Evolutionary conservation across 371 early-diverging fungal species (phyloP), one percentile per base, ranked within the genome.

Genomic region (Lichtheimia ramosa): DNA sequence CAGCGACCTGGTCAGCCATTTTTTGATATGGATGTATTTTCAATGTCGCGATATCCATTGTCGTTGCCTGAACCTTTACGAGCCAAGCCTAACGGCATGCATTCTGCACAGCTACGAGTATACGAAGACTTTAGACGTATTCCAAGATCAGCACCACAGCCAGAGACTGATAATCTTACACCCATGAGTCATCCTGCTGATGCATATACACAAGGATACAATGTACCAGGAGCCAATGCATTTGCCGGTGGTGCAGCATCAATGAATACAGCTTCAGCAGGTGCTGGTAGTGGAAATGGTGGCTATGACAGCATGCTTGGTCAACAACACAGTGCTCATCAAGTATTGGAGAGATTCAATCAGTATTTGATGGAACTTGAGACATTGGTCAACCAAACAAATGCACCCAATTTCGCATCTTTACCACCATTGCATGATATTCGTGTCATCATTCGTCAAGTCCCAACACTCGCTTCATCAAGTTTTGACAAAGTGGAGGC

Each of bases 61-160:
- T 91, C 84, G 4, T 80, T 96, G 49, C 97, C 97, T 0, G 97
- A 97, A 34, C 79, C 87, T 5, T 71, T 95, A 18, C 77, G 92
- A 51, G 83, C 94, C 58, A 93, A 94, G 61, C 86, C 90, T 2
- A 88, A 86, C 53, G 96, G 95, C 0, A 81, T 96, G 23, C 83
- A 83, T 25, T 75, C 88, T 0, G 83, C 75, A 20, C 95, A 96
- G 69, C 61, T 92, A 57, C 88, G 89, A 24, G 84, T 92, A 1
- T 94, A 94, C 68, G 95, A 94, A 58, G 82, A 83, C 23, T 82
- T 82, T 68, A 73, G 82, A n/a, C 75, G 79, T 54, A 84, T 86
- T 28, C 74, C 85, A 16, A 51, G 69, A 54, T 24, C 62, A 8
- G 58, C 66, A 3, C 70, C 69, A 5, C 59, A 70, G 34, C 48